Base-by-base conservation (phyloP, 257 asterid species). In the Parsonsia alboflavescens region DNA sequence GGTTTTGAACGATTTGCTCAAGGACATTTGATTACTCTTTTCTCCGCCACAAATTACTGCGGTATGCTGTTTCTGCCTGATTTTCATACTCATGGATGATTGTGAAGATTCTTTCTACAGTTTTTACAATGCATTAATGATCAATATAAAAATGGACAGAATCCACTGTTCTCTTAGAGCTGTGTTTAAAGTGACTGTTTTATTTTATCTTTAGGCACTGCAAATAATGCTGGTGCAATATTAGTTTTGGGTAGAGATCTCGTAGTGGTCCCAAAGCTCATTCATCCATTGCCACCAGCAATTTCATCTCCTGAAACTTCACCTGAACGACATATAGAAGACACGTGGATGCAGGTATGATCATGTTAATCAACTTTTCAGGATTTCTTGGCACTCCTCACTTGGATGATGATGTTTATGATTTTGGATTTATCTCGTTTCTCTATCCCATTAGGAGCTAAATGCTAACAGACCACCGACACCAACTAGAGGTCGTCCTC, bases 1-100 rank as follows among this genome's bases (percentile, higher is more conserved):
- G 99, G 99, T 72, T 96, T 96, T 78, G 99, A 96, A 84, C 85
- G 99, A 78, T 95, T 95, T 86, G 99, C 99, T 72, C 99, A 95
- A 86, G 99, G 99, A 67, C 99, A 95, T 85, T 74, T 90, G 71
- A 95, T 95, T 45, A 95, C 99, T 56, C 97, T 95, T 21, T 95
- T 95, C 74, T 95, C 99, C 58, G 99, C 99, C 73, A 96, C 98
- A 58, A 96, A 96, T 83, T 96, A 96, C 83, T 96, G 99, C 59
- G 99, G 99, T 96, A 89, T 71, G 91, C 73, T 41, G 54, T 75
- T 58, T 26, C 73, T 50, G 45, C 24, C n/a, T 53, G 48, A 17
- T 57, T 57, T 2, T 22, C 28, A 21, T 52, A 5, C 9, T 24
- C 41, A 13, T 26, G 57, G 13, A 19, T n/a, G 36, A 26, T 22